Base-by-base conservation (phyloP, 345 rosid genomes). In the Melastoma malabathricum region DNA sequence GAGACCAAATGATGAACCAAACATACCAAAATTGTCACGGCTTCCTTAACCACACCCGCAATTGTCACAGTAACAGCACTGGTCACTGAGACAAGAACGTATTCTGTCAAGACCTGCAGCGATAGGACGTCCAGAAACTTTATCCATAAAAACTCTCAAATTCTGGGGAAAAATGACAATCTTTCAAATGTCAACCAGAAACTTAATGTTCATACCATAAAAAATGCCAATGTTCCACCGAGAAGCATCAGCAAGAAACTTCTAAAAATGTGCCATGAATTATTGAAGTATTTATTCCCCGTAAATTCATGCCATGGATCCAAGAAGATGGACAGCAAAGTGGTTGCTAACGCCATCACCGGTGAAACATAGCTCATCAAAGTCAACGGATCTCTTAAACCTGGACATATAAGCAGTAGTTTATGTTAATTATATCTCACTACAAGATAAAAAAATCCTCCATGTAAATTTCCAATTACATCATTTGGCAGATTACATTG, bases 11-110 rank as follows among this genome's bases (percentile, higher is more conserved):
- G 51, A 10, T 27, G 50, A 55, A 45, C 27, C 41, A 49, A 18
- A 43, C 41, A 61, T 83, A 88, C 95, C 94, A 93, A 56, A 63
- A 93, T 93, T 68, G 99, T 93, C 63, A 88, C 97, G 43, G 94
- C 86, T 74, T 93, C 99, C 84, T 93, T 93, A 50, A 88, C 95
- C 58, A 88, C 97, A 22, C 99, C 99, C 0, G 97, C 99, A 66
- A 88, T 88, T 57, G 97, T 88, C 67, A 93, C 84, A 3, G 97
- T 93, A 60, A 93, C 97, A 55, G 99, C 99, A 75, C 99, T 93
- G 31, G 99, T 93, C 60, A 93, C 97, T 44, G 95, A 88, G 62
- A 93, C 83, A 67, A 93, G 97, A 57, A 88, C 66, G 51, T 77
- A 84, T 71, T 87, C 98, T 1, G 97, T 87, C 54, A 92, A 70